Base-by-base conservation (phyloP, 768 basidiomycete species). In the Lactifluus hygrophoroides region DNA sequence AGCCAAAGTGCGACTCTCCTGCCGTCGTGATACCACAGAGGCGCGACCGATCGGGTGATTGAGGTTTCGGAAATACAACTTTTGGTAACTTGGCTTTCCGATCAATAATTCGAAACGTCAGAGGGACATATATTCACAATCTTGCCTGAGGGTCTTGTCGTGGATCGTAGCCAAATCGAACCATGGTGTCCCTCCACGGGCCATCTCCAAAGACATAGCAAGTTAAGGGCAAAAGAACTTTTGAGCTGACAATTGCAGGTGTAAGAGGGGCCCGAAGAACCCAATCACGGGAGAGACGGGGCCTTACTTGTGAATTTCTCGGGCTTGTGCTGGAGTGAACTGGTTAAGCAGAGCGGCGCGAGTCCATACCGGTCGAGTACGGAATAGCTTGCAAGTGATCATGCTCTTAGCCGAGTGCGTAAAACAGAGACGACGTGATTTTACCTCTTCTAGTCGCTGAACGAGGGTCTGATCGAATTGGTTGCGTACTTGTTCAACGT, bases 161-260 rank as follows among this genome's bases (percentile, higher is more conserved):
- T 9, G 96, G 96, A 67, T 99, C 96, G 67, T 94, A 98, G 13
- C 86, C 84, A 57, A 93, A 86, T 45, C 83, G 82, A 35, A 97
- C 79, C 50, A 94, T 78, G 14, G 89, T 88, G 65, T 97, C 94
- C 40, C 92, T 79, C 86, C 89, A 98, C 3, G 94, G 94, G 0
- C 96, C 96, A 64, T 96, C 94, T 64, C 86, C 82, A 67, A 97
- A 94, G 9, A 89, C 86, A 67, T 94, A 99, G 54, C 85, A 86
- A 3, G 88, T 82, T 5, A 89, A 72, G 3, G 94, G 87, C 17
- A 95, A 78, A 16, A 93, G 76, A 6, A 83, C 72, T 68, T 94
- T 95, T 13, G 89, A 88, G 60, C 93, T 95, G 21, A 51, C 34
- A 57, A 6, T 11, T 21, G 51, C 34, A 11, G 21, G 34, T 16